These are phyloP conservation scores for Aspergillus sp. DNA, from an alignment of 2,329 filamentous ascomycete species.

Conservation along the genomic window DNA sequence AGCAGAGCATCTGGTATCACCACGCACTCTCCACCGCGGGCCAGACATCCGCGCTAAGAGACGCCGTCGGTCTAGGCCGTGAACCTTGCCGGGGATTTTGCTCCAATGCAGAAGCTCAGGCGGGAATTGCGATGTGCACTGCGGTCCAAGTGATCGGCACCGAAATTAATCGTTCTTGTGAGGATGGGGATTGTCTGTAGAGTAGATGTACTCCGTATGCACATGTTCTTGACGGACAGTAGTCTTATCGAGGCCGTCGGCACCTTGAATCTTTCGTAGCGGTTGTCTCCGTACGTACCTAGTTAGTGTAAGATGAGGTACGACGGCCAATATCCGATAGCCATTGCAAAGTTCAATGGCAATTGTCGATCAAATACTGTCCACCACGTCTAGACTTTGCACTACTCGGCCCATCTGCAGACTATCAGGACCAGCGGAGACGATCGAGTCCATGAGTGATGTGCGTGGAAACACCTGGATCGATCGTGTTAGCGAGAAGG, in stretches of 20 bases:
- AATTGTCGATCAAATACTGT: too few relatives aligned
- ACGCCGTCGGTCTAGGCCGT: constrained; percentile 26
- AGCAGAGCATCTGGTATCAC: constrained; percentile 2
- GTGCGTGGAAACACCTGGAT: background rate
- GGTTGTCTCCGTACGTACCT: too few relatives aligned
- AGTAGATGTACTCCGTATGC: too few relatives aligned
- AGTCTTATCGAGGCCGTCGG: too few relatives aligned
- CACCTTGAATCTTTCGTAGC: too few relatives aligned
- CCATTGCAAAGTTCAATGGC: too few relatives aligned
- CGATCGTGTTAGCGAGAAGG: background rate
- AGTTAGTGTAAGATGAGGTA: too few relatives aligned
- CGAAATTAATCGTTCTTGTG: background rate
- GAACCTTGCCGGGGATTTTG: constrained; percentile 18
- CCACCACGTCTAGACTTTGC: background rate
- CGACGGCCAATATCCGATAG: too few relatives aligned
- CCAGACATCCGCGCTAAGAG: constrained; percentile 19
- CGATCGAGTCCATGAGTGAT: background rate
- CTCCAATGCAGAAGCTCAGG: constrained; percentile 7
- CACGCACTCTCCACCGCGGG: constrained; percentile 21
- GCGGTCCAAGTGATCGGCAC: constrained; percentile 8
- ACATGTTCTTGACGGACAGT: too few relatives aligned
- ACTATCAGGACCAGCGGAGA: background rate
- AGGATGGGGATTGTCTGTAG: background rate
- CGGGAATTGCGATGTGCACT: constrained; percentile 19
- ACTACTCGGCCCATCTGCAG: background rate